phyloP scores from a whole-genome alignment of 1,139 yeast species.

The Suhomyces kunorum region DNA sequence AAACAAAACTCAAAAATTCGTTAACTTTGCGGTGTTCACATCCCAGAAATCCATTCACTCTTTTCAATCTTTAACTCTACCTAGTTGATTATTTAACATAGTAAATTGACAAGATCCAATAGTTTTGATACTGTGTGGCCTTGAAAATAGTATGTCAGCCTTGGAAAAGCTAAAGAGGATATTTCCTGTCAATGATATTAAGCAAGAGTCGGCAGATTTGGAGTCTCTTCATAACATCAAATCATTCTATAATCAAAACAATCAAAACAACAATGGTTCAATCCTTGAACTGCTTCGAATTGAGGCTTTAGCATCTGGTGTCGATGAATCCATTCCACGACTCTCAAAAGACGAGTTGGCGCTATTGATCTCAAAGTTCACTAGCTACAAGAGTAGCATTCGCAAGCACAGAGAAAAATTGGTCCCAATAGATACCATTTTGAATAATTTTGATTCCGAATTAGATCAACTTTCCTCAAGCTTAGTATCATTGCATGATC shows the following conservation, averaged over 20 bases:
- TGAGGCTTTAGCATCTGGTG: slow-evolving; percentile 14
- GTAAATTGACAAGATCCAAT: not conserved
- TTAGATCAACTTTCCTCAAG: slow-evolving; percentile 60
- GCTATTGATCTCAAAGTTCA: slow-evolving; percentile 25
- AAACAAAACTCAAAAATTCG: not conserved
- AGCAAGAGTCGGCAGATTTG: not conserved
- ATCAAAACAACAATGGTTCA: slow-evolving; percentile 2
- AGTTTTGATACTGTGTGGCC: not conserved
- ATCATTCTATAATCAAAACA: slow-evolving; percentile 5
- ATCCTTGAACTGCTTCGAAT: slow-evolving; percentile 22
- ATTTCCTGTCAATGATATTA: slow-evolving; percentile 11
- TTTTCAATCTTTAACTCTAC: no score
- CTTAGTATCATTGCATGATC: slow-evolving; percentile 57
- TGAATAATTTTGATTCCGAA: slow-evolving; percentile 56
- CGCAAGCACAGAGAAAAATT: slow-evolving; percentile 38
- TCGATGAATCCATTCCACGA: slow-evolving; percentile 1
- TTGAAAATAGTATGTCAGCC: slow-evolving; percentile 16
- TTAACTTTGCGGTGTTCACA: no score
- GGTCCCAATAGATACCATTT: slow-evolving; percentile 40
- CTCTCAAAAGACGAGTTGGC: slow-evolving; percentile 8
- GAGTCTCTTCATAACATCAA: slow-evolving; percentile 8
- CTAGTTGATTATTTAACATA: no score
- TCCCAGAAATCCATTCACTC: no score
- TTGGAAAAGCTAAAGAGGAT: slow-evolving; percentile 18
- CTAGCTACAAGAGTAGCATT: slow-evolving; percentile 38